Conservation (phyloP, 345 rosid species). For the Populus simonii region DNA sequence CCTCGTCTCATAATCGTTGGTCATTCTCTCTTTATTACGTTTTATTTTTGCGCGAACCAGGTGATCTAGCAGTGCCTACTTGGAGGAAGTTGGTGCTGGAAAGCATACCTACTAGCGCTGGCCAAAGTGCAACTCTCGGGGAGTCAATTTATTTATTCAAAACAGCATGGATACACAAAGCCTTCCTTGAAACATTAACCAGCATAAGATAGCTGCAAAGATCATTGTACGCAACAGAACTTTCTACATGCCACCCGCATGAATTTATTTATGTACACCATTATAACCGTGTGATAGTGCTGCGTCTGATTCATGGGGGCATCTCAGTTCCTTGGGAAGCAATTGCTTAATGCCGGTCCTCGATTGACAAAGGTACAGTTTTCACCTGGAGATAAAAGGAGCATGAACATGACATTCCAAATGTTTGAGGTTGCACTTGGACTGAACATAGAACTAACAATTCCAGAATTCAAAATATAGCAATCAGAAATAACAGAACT, state of each 20-base stretch:
- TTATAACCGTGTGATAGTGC: not conserved
- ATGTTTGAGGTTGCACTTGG: not conserved
- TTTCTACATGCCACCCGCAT: not conserved
- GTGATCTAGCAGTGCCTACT: not conserved
- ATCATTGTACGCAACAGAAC: not conserved
- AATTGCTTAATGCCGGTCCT: conserved; percentile 41
- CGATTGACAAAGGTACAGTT: conserved; percentile 64
- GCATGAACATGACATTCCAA: not conserved
- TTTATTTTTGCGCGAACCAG: not conserved
- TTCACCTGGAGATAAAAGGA: conserved; percentile 52
- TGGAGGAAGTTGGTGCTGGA: not conserved
- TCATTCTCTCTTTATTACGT: too few species aligned
- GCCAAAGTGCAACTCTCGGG: not conserved
- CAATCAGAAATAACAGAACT: not conserved
- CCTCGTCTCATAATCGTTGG: too few species aligned
- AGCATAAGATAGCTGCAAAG: not conserved
- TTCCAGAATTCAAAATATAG: too few species aligned
- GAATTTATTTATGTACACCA: conserved; percentile 14
- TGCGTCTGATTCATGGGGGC: not conserved
- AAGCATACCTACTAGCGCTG: not conserved
- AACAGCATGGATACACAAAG: not conserved
- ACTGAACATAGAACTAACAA: too few species aligned
- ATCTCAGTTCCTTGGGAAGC: not conserved
- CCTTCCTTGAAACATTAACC: not conserved
- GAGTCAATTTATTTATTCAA: not conserved